A percentile compares a stretch with the other conserved stretches of the same genome.
Conservation (phyloP, 371 early-diverging fungal species). For the Gilbertella persicaria region DNA sequence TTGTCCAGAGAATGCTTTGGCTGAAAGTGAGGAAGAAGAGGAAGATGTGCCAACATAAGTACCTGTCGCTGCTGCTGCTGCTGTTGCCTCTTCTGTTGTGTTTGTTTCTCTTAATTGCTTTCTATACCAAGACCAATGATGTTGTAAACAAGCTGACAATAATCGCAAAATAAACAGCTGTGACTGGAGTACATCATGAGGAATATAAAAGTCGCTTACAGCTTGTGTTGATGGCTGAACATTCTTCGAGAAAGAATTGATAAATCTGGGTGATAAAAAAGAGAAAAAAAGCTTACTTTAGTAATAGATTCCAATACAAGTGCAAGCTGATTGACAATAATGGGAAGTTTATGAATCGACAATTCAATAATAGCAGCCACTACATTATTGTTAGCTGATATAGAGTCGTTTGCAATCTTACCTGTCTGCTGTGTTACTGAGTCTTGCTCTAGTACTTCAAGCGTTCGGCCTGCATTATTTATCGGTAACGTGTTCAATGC, state of each 20-base stretch:
- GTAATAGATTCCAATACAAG: slow-evolving; percentile 60
- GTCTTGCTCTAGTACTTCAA: slow-evolving; percentile 65
- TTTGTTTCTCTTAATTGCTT: slow-evolving; percentile 30
- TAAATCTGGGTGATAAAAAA: slow-evolving; percentile 7
- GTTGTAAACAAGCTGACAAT: slow-evolving; percentile 71
- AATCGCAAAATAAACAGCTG: slow-evolving; percentile 74
- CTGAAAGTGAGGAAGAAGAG: too few relatives aligned
- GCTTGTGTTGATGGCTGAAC: slow-evolving; percentile 36
- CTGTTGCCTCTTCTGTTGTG: slow-evolving; percentile 13
- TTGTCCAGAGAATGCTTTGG: neutral
- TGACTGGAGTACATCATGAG: slow-evolving; percentile 66
- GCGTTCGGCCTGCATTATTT: slow-evolving; percentile 51
- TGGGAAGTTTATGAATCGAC: slow-evolving; percentile 52
- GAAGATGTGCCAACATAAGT: slow-evolving; percentile 2
- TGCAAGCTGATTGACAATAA: slow-evolving; percentile 53
- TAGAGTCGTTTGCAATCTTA: slow-evolving; percentile 4
- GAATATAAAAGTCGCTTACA: slow-evolving; percentile 48
- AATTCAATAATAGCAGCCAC: slow-evolving; percentile 63
- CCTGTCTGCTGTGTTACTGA: slow-evolving; percentile 67
- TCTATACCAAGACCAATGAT: slow-evolving; percentile 69
- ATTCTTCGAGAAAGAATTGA: slow-evolving; percentile 10
- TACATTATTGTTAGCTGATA: slow-evolving; percentile 4
- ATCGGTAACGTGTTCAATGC: slow-evolving; percentile 41
- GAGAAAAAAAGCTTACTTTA: slow-evolving; percentile 42
- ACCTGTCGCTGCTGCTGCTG: slow-evolving; percentile 26